A percentile compares a stretch with the other conserved stretches of the same genome.
phyloP scores from a whole-genome alignment of 2,329 filamentous ascomycete species.

The Ceratocystis papillata region DNA sequence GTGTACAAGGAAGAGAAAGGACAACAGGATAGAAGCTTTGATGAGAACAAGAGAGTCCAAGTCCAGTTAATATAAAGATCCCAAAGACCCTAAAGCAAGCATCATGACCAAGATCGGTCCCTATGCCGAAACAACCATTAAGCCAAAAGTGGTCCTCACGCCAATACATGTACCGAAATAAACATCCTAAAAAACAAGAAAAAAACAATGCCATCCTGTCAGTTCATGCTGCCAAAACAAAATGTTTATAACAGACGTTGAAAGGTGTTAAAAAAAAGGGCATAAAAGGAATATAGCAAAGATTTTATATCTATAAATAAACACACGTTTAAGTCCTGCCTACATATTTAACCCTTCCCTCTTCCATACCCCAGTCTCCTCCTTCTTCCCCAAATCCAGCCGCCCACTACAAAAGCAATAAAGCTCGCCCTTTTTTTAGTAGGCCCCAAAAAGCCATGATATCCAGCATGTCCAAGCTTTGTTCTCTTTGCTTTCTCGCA shows the following conservation, averaged over 20 bases:
- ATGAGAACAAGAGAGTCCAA: too few relatives aligned
- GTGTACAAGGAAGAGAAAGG: not conserved
- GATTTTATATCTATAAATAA: too few relatives aligned
- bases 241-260: not conserved
- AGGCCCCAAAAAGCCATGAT: not conserved
- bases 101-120: not conserved
- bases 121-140: not conserved
- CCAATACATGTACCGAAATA: not conserved
- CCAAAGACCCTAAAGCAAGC: not conserved
- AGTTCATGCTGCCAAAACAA: slow-evolving; percentile 8
- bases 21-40: too few relatives aligned
- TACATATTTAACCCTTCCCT: too few relatives aligned
- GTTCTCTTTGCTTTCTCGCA: not conserved
- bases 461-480: not conserved
- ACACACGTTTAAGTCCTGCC: too few relatives aligned
- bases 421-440: slow-evolving; percentile 1
- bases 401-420: not conserved
- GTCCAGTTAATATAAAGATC: too few relatives aligned
- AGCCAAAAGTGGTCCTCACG: not conserved
- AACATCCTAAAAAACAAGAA: not conserved
- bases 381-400: not conserved
- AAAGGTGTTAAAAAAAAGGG: not conserved
- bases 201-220: slow-evolving; percentile 3
- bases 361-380: not conserved
- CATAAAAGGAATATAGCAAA: too few relatives aligned